Evolutionary conservation across 306 rosid genomes (phyloP).

Genomic region (Glycine latifolia): DNA sequence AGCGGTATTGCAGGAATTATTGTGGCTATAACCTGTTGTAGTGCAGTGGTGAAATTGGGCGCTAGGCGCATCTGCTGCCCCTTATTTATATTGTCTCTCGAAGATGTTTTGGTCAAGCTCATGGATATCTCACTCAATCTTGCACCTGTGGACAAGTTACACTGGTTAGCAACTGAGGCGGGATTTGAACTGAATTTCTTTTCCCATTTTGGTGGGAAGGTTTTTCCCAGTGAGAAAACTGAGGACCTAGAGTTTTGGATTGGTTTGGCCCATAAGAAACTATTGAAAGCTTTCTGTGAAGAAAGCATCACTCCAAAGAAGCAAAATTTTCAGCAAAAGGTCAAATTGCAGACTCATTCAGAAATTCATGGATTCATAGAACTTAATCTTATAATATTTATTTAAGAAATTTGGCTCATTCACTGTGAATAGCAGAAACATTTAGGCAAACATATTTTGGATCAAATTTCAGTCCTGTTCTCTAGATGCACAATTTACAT

Average conservation of each 20-base stretch:
- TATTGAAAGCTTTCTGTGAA: conserved; percentile 58
- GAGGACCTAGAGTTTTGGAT: conserved; percentile 80
- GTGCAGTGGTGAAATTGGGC: conserved; percentile 73
- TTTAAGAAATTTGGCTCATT: too few relatives aligned
- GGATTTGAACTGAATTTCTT: conserved; percentile 70
- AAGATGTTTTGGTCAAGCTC: conserved; percentile 63
- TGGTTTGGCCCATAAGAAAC: conserved; percentile 72
- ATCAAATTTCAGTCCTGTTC: too few relatives aligned
- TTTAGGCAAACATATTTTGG: too few relatives aligned
- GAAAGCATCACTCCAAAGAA: conserved; percentile 49
- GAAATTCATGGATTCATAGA: conserved; percentile 21
- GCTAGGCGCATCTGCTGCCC: conserved; percentile 43
- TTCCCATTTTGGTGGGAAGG: conserved; percentile 67
- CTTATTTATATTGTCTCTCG: conserved; percentile 36
- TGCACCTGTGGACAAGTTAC: conserved; percentile 69
- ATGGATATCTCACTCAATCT: conserved; percentile 65
- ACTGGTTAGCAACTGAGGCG: conserved; percentile 65
- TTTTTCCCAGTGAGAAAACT: conserved; percentile 61
- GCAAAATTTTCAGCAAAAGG: conserved; percentile 60
- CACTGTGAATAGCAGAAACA: too few relatives aligned
- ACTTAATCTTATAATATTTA: background rate
- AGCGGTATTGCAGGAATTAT: conserved; percentile 84
- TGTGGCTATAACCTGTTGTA: conserved; percentile 72
- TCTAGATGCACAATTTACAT: too few relatives aligned
- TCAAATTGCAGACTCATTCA: conserved; percentile 46